Evolutionary conservation across 768 basidiomycete genomes (phyloP).

Genomic region (Obba rivulosa): DNA sequence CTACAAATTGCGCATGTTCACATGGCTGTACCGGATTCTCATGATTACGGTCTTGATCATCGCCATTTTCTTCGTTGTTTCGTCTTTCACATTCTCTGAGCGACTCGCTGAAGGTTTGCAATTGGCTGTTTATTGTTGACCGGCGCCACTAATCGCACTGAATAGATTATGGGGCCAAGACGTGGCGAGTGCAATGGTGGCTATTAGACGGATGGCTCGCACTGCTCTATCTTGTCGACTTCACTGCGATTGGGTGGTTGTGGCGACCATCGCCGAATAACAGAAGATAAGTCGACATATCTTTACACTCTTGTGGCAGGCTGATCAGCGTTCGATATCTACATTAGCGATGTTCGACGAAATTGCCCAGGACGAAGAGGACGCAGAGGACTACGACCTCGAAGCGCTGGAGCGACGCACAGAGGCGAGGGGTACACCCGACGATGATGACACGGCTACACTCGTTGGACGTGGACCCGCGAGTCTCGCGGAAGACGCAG

Average conservation of each 20-base stretch:
- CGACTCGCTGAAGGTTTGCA: slow-evolving; percentile 78
- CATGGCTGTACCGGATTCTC: slow-evolving; percentile 78
- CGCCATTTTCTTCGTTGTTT: slow-evolving; percentile 87
- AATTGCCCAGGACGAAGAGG: slow-evolving; percentile 89
- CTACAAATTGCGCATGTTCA: slow-evolving; percentile 88
- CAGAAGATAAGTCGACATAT: slow-evolving; percentile 70
- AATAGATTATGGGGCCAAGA: slow-evolving; percentile 84
- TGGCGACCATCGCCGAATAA: slow-evolving; percentile 94
- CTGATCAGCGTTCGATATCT: slow-evolving; percentile 25
- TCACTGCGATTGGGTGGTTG: slow-evolving; percentile 76
- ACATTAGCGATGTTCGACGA: slow-evolving; percentile 96
- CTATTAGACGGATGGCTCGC: slow-evolving; percentile 93
- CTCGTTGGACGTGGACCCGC: slow-evolving; percentile 57
- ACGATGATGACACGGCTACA: slow-evolving; percentile 66
- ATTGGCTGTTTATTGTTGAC: not conserved
- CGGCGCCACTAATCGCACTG: not conserved
- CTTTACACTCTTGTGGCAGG: slow-evolving; percentile 1
- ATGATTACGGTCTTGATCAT: slow-evolving; percentile 78
- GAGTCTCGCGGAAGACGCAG: slow-evolving; percentile 54
- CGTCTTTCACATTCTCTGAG: slow-evolving; percentile 86
- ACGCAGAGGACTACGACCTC: slow-evolving; percentile 89
- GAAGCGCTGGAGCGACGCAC: slow-evolving; percentile 64
- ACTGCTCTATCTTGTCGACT: slow-evolving; percentile 79
- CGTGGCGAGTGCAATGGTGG: slow-evolving; percentile 93
- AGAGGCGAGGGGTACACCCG: slow-evolving; percentile 33